Conservation (phyloP, 331 rosid species). For the Malus hybrid region DNA sequence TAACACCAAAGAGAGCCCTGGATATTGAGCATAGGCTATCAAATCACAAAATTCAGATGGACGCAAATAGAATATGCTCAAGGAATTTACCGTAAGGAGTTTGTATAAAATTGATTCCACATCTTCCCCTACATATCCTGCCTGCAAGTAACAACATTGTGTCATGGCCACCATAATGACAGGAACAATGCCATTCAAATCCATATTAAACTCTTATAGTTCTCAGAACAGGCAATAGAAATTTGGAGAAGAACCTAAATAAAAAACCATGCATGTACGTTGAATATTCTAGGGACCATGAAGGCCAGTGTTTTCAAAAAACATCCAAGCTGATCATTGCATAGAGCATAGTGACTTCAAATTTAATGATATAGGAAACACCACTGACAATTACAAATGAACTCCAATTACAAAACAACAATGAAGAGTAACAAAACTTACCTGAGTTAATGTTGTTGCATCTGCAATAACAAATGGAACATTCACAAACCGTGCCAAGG, state of each 20-base stretch:
- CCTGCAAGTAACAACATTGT: constrained; percentile 44
- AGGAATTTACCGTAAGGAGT: constrained; percentile 63
- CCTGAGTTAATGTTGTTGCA: constrained; percentile 98
- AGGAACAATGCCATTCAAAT: background rate
- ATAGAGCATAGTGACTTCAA: background rate
- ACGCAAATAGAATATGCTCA: background rate
- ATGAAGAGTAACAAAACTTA: constrained; percentile 28
- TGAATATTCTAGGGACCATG: background rate
- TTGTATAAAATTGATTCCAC: constrained; percentile 92
- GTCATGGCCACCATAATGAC: constrained; percentile 10
- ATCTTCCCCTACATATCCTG: constrained; percentile 99
- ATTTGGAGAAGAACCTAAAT: background rate
- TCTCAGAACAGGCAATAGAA: background rate
- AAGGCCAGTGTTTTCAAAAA: background rate
- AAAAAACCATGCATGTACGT: background rate
- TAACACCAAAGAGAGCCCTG: background rate
- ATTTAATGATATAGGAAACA: background rate
- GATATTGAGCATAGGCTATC: background rate
- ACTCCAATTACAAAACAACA: constrained; percentile 11
- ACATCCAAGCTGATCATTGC: background rate
- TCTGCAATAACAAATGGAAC: constrained; percentile 97
- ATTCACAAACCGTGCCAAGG: constrained; percentile 92
- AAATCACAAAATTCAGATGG: no score
- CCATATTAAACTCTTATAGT: background rate
- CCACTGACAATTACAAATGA: background rate